Percentiles rank a stretch among this genome's conserved stretches.
Evolutionary conservation across 2,329 filamentous ascomycete species (phyloP).

Genomic region (Didymella pomorum): DNA sequence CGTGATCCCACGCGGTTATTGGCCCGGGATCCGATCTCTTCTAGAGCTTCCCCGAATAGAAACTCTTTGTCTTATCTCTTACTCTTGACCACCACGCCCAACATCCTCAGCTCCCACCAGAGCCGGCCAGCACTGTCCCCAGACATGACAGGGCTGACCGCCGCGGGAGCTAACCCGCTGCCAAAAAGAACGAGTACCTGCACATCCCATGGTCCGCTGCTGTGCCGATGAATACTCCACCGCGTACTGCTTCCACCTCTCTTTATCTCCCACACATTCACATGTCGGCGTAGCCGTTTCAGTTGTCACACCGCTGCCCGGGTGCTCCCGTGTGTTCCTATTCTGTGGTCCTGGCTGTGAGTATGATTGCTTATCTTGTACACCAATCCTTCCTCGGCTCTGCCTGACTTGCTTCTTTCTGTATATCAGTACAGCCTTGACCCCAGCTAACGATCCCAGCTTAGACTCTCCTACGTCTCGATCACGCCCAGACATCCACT

Average conservation of each 20-base stretch:
- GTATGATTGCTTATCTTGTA: slow-evolving; percentile 46
- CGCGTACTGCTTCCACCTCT: slow-evolving; percentile 26
- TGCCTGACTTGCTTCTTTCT: slow-evolving; percentile 34
- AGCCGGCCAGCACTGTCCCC: slow-evolving; percentile 29
- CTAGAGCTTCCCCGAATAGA: slow-evolving; percentile 6
- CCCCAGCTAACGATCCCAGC: slow-evolving; percentile 36
- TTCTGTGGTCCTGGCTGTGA: slow-evolving; percentile 33
- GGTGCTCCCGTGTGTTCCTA: slow-evolving; percentile 44
- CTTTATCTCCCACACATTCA: slow-evolving; percentile 36
- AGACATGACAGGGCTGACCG: slow-evolving; percentile 37
- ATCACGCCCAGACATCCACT: slow-evolving; percentile 21
- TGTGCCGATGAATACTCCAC: slow-evolving; percentile 25
- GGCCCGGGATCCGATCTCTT: slow-evolving; percentile 16
- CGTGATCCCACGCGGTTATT: slow-evolving; percentile 30
- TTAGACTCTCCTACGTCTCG: slow-evolving; percentile 24
- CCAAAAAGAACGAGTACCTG: slow-evolving; percentile 46
- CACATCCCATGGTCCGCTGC: slow-evolving; percentile 36
- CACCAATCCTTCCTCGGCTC: slow-evolving; percentile 34
- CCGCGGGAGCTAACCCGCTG: slow-evolving; percentile 44
- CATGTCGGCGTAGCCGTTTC: slow-evolving; percentile 33
- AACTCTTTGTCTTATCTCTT: slow-evolving; percentile 39
- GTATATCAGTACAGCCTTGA: slow-evolving; percentile 39
- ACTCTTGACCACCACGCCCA: slow-evolving; percentile 29
- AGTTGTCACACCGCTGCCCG: slow-evolving; percentile 37
- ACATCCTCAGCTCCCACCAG: slow-evolving; percentile 29